Evolutionary conservation across 331 rosid species (phyloP).

Genomic region (Dryas integrifolia): DNA sequence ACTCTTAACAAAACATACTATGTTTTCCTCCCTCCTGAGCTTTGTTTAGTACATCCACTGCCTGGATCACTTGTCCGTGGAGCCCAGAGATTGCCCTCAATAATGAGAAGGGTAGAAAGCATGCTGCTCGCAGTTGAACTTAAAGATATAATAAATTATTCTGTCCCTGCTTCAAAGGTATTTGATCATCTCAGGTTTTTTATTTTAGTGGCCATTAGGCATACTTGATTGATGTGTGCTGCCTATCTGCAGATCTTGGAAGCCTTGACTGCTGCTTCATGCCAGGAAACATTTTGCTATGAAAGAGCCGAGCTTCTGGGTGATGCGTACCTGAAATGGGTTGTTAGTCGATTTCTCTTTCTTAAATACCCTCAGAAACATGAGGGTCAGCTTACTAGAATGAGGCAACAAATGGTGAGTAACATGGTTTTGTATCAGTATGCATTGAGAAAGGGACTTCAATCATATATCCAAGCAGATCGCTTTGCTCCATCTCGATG

Average conservation of each 20-base stretch:
- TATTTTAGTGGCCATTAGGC: conserved; percentile 20
- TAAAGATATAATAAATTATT: conserved; percentile 60
- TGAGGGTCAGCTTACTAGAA: conserved; percentile 98
- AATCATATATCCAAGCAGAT: conserved; percentile 95
- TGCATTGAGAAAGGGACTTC: conserved; percentile 83
- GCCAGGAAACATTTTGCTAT: conserved; percentile 99
- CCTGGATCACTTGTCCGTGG: conserved; percentile 97
- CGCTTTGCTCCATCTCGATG: conserved; percentile 97
- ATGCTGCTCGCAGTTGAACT: conserved; percentile 93
- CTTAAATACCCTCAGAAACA: conserved; percentile 96
- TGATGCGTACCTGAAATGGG: conserved; percentile 98
- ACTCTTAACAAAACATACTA: conserved; percentile 84
- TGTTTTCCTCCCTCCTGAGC: conserved; percentile 95
- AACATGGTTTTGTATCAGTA: conserved; percentile 88
- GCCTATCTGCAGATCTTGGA: conserved; percentile 77
- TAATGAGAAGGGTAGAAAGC: conserved; percentile 99
- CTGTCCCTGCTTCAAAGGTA: conserved; percentile 78
- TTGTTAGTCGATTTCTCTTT: conserved; percentile 92
- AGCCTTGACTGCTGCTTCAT: conserved; percentile 98
- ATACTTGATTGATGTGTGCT: conserved; percentile 23
- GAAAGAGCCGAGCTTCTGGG: conserved; percentile 99
- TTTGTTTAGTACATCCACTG: conserved; percentile 87
- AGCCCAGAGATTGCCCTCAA: conserved; percentile 95
- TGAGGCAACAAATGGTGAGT: conserved; percentile 99
- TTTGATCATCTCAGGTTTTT: conserved; percentile 24